These are phyloP conservation scores for Vitis labrusca DNA, from an alignment of 164 flowering plant species.

Conservation along the genomic window DNA sequence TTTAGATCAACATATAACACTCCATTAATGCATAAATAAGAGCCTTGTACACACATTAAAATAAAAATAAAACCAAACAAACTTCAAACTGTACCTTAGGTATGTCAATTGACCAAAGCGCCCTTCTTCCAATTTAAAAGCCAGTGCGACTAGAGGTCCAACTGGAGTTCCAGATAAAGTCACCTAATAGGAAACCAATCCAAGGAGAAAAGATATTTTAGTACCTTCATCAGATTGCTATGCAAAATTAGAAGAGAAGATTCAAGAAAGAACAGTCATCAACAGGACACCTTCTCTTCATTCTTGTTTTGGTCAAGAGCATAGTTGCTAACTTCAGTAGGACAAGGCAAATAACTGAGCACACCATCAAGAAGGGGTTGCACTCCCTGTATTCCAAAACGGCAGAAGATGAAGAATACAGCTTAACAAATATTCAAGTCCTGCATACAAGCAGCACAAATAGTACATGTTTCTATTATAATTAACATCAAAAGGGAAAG, in stretches of 20 bases:
- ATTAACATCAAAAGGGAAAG: no score
- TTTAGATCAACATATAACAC: neutral
- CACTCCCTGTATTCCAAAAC: conserved; percentile 68
- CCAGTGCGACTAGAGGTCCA: conserved; percentile 96
- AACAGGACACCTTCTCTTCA: conserved; percentile 80
- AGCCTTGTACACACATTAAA: neutral
- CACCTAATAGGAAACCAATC: conserved; percentile 44
- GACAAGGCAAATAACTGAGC: conserved; percentile 85
- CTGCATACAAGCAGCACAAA: no score
- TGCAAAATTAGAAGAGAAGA: neutral
- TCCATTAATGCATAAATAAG: neutral
- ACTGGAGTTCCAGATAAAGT: conserved; percentile 67
- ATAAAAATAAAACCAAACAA: neutral
- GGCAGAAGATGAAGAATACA: neutral
- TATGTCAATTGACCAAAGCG: conserved; percentile 97
- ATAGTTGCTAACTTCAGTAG: conserved; percentile 81
- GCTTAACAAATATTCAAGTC: no score
- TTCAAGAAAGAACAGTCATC: neutral
- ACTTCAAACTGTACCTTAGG: conserved; percentile 54
- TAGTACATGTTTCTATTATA: no score
- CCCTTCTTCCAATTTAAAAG: conserved; percentile 98
- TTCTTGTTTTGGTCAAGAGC: conserved; percentile 90
- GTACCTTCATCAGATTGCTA: neutral
- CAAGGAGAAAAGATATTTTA: conserved; percentile 8
- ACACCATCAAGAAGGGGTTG: conserved; percentile 97